These are phyloP conservation scores for Rugonectria rugulosa DNA, from an alignment of 2,329 filamentous ascomycete genomes.

Conservation along the genomic window DNA sequence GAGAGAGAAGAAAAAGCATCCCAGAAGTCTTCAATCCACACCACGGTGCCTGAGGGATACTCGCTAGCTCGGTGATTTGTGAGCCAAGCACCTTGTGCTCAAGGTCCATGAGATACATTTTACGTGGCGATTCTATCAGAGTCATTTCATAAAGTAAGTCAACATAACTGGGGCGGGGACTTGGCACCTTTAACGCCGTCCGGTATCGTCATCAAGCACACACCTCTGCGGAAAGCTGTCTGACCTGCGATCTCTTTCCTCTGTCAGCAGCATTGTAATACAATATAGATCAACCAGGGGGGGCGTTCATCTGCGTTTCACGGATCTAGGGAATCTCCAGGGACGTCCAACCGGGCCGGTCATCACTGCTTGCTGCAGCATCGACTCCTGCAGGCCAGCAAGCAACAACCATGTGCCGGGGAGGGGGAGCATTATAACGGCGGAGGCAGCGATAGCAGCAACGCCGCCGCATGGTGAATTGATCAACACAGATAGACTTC, in stretches of 20 bases:
- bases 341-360: constrained; percentile 35
- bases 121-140: neutral
- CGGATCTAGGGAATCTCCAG: constrained; percentile 29
- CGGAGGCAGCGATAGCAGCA: constrained; percentile 12
- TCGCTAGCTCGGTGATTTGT: constrained; percentile 9
- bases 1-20: constrained; percentile 6
- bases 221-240: neutral
- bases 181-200: constrained; percentile 18
- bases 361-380: constrained; percentile 21
- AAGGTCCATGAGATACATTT: neutral
- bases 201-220: neutral
- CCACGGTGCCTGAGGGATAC: neutral
- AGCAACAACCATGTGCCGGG: constrained; percentile 22
- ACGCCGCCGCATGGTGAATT: constrained; percentile 13
- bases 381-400: constrained; percentile 19
- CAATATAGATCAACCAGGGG: constrained; percentile 3
- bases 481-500: constrained; percentile 28
- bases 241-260: constrained; percentile 4
- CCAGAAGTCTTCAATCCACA: constrained; percentile 9
- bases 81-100: neutral
- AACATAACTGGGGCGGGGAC: constrained; percentile 30
- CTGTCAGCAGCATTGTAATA: neutral
- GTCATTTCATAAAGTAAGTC: too few species aligned
- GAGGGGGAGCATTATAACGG: constrained; percentile 19
- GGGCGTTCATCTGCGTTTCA: constrained; percentile 30